Conservation (phyloP, 176 grass and related monocot genomes). For the Juncus effusus region DNA sequence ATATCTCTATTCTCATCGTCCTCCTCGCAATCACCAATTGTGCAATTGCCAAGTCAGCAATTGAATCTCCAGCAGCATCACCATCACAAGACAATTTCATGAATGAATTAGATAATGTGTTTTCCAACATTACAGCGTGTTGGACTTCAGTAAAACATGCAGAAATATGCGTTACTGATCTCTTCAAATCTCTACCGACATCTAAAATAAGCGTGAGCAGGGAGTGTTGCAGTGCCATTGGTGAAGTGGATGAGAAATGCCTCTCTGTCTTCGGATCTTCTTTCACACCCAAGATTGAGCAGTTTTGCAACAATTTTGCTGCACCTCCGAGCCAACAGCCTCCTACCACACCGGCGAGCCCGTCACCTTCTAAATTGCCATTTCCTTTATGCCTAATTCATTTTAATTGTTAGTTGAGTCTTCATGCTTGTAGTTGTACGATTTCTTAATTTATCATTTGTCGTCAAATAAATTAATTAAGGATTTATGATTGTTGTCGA, state of each 20-base stretch:
- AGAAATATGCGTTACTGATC: background rate
- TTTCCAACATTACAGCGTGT: constrained; percentile 1
- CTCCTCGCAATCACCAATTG: background rate
- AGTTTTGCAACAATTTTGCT: background rate
- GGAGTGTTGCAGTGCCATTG: background rate
- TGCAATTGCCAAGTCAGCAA: background rate
- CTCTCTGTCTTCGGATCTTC: constrained; percentile 11
- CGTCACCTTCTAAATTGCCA: no score
- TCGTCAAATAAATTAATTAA: no score
- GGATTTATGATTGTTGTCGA: no score
- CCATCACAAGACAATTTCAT: background rate
- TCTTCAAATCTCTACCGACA: background rate
- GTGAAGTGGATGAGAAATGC: background rate
- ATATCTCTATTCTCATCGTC: background rate
- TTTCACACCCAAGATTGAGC: background rate
- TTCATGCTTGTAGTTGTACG: no score
- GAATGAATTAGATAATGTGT: background rate
- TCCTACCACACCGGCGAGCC: no score
- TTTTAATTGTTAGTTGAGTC: no score
- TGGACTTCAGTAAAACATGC: background rate
- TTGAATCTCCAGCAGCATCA: background rate
- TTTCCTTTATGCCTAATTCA: no score
- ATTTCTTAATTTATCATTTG: no score
- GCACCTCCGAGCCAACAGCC: background rate
- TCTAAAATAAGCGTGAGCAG: background rate